Base-by-base conservation (phyloP, 495 filamentous ascomycete genomes). In the Pseudotulostoma volvatum region DNA sequence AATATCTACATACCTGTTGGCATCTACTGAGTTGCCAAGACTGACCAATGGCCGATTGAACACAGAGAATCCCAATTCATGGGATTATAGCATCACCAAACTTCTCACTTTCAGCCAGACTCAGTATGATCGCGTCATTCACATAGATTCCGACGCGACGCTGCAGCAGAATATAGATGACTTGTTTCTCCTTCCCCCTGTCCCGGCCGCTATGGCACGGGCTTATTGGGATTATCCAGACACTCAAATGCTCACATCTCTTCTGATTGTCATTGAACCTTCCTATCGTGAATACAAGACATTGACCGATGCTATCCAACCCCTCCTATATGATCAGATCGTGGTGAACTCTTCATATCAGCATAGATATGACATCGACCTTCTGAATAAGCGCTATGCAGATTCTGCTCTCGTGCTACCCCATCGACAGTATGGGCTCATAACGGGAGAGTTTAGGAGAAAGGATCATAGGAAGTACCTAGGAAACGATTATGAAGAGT, bases 331-430 rank as follows among this genome's bases (percentile, higher is more conserved):
- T n/a, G 58, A 55, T 15, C 64, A 71, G 34, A 44, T 66, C 21
- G 45, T 34, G n/a, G 57, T 61, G 13, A 61, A 64, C 17, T 16
- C 30, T 11, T 17, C 35, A 8, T 21, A 17, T 5, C 44, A 42
- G 8, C 37, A 33, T 9, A 47, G 48, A 33, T 81, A 74, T 35
- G 76, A 84, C 41, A 81, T 82, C 78, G 80, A 86, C 41, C 60
- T 87, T 1, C 49, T 88, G 30, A 87, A 88, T 47, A 50, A 60
- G 1, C 68, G 81, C n/a, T 87, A 81, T 39, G 65, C 57, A 0
- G 66, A 77, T 18, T 71, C 53, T 21, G 81, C 80, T 1, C 53
- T 82, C 48, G 70, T 90, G 9, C 62, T 93, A 0, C 84, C 84
- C 2, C 84, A 88, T 48, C 68, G 77, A 15, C 69, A 68, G 15